phyloP scores from a whole-genome alignment of 1,139 yeast species.

The Hansenula sp. region DNA sequence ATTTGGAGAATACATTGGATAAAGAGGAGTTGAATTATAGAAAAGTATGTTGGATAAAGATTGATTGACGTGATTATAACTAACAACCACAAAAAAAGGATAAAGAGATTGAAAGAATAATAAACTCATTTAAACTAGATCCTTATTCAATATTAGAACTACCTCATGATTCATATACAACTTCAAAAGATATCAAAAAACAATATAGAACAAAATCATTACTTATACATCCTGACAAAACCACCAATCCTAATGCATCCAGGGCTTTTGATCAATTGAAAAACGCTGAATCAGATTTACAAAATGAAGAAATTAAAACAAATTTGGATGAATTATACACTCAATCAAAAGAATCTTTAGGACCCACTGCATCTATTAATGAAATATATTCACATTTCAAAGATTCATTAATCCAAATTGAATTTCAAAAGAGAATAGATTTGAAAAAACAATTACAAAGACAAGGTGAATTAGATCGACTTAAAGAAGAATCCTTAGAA shows the following conservation, averaged over 20 bases:
- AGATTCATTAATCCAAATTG: conserved; percentile 37
- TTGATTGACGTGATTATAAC: no score
- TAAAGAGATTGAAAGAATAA: not conserved
- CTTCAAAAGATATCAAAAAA: conserved; percentile 34
- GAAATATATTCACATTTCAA: conserved; percentile 35
- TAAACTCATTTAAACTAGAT: not conserved
- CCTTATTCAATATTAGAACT: not conserved
- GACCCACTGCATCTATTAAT: conserved; percentile 21
- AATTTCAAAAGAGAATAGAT: conserved; percentile 34
- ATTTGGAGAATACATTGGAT: not conserved
- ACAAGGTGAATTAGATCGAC: conserved; percentile 22
- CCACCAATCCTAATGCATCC: conserved; percentile 49
- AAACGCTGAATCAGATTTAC: conserved; percentile 27
- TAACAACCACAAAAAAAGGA: not conserved
- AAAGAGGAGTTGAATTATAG: not conserved
- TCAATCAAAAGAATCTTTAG: conserved; percentile 16
- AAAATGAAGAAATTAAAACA: conserved; percentile 25
- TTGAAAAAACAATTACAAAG: conserved; percentile 32
- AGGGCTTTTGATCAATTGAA: conserved; percentile 53
- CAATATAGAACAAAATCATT: conserved; percentile 54
- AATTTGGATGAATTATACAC: conserved; percentile 35
- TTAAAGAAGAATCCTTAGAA: conserved; percentile 31
- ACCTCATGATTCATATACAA: not conserved
- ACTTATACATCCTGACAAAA: conserved; percentile 67
- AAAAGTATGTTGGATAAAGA: no score